Conservation (phyloP, 2,329 filamentous ascomycete genomes). For the Scleromitrula shiraiana region DNA sequence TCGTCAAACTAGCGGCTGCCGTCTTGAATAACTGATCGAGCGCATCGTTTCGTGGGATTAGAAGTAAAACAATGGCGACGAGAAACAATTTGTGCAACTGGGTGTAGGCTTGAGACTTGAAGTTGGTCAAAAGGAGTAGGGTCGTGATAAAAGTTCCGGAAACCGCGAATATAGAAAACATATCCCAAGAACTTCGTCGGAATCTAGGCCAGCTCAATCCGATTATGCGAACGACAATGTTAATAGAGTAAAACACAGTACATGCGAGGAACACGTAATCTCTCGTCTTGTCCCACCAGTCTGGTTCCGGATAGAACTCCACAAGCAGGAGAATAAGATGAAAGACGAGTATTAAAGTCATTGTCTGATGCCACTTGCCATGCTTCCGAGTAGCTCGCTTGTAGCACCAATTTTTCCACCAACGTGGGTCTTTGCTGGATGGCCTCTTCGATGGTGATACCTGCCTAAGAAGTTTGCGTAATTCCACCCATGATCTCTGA, state of each 20-base stretch:
- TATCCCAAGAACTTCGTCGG: slow-evolving; percentile 86
- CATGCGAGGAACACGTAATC: slow-evolving; percentile 74
- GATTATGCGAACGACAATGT: slow-evolving; percentile 74
- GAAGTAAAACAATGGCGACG: slow-evolving; percentile 77
- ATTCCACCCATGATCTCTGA: slow-evolving; percentile 91
- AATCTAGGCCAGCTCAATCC: slow-evolving; percentile 91
- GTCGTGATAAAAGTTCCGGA: slow-evolving; percentile 74
- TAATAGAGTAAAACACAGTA: slow-evolving; percentile 72
- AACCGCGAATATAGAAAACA: slow-evolving; percentile 77
- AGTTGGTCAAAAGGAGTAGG: slow-evolving; percentile 61
- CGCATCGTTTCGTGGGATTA: slow-evolving; percentile 94
- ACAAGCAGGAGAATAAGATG: slow-evolving; percentile 77
- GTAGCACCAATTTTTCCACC: slow-evolving; percentile 91
- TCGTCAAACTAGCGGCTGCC: slow-evolving; percentile 82
- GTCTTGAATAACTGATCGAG: slow-evolving; percentile 98
- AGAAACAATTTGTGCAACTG: slow-evolving; percentile 92
- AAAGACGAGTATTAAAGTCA: slow-evolving; percentile 71
- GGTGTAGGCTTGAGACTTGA: slow-evolving; percentile 52
- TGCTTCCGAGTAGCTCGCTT: slow-evolving; percentile 89
- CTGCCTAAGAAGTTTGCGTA: slow-evolving; percentile 84
- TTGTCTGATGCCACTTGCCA: slow-evolving; percentile 78
- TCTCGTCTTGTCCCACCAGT: slow-evolving; percentile 61
- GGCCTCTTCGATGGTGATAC: slow-evolving; percentile 93
- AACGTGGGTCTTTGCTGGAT: slow-evolving; percentile 65
- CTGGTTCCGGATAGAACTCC: slow-evolving; percentile 73